These are phyloP conservation scores for Amoeboaphelidium protococcarum DNA, from an alignment of 371 early-diverging fungal genomes.

Conservation along the genomic window DNA sequence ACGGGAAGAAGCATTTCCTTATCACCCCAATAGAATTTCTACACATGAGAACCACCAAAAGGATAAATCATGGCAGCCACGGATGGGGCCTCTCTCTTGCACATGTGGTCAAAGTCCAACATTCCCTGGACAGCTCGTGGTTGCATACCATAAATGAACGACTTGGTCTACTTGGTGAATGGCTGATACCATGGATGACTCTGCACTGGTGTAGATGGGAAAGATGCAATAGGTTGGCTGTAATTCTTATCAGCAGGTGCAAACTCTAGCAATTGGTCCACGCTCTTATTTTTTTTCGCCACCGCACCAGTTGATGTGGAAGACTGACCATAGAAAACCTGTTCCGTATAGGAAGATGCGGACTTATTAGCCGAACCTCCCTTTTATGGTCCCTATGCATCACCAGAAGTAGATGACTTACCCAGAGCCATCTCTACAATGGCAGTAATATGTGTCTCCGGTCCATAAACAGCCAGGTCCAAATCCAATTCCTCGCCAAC, in stretches of 20 bases:
- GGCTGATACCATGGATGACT: constrained; percentile 22
- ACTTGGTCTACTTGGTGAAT: constrained; percentile 66
- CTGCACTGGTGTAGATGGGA: neutral
- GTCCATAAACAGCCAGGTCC: constrained; percentile 83
- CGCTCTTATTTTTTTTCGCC: neutral
- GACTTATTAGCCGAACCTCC: too few relatives aligned
- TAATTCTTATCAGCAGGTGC: neutral
- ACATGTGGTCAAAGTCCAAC: constrained; percentile 96
- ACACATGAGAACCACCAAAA: constrained; percentile 88
- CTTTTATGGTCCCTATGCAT: too few relatives aligned
- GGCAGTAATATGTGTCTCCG: constrained; percentile 90
- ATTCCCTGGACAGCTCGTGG: constrained; percentile 95
- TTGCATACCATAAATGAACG: constrained; percentile 94
- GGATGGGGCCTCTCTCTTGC: constrained; percentile 80
- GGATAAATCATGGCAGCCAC: constrained; percentile 96
- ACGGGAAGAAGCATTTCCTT: constrained; percentile 85
- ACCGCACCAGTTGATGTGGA: neutral
- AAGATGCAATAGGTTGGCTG: neutral
- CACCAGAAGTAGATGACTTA: too few relatives aligned
- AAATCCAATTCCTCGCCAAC: constrained; percentile 72
- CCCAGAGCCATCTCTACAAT: constrained; percentile 78
- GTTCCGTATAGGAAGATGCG: neutral
- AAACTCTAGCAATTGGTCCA: neutral
- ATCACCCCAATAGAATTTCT: constrained; percentile 97
- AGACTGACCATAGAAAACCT: neutral